phyloP scores from a whole-genome alignment of 1,284 basidiomycete genomes.

The Rhizoctonia solani region DNA sequence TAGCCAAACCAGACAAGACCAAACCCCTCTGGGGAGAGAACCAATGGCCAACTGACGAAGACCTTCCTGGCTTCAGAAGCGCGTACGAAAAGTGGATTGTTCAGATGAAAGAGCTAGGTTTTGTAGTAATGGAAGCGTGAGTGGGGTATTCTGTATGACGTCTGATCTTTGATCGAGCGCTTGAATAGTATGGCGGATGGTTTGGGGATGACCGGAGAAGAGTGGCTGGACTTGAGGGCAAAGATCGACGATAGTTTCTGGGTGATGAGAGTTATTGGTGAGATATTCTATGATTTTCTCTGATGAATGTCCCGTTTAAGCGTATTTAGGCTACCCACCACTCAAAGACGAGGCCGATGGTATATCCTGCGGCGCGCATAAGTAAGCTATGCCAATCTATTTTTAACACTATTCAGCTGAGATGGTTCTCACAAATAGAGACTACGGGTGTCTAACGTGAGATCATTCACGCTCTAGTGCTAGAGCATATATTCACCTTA shows the following conservation, averaged over 20 bases:
- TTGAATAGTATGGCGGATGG: constrained; percentile 72
- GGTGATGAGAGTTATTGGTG: constrained; percentile 82
- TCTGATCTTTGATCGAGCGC: neutral
- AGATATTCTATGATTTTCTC: constrained; percentile 39
- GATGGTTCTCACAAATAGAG: constrained; percentile 51
- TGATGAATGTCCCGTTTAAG: neutral
- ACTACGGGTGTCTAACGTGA: constrained; percentile 86
- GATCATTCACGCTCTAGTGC: constrained; percentile 40
- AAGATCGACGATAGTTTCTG: constrained; percentile 83
- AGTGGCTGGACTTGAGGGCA: constrained; percentile 66
- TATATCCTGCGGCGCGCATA: constrained; percentile 83
- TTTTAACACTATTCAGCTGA: constrained; percentile 5
- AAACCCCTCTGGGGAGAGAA: constrained; percentile 79
- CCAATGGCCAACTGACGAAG: constrained; percentile 65
- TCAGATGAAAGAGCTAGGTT: constrained; percentile 79
- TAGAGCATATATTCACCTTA: constrained; percentile 18
- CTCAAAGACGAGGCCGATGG: constrained; percentile 76
- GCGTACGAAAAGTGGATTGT: constrained; percentile 73
- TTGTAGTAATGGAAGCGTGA: constrained; percentile 80
- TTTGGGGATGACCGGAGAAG: constrained; percentile 67
- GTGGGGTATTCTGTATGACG: constrained; percentile 43
- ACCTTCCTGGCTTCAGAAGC: constrained; percentile 57
- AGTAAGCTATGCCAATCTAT: constrained; percentile 50
- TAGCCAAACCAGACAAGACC: constrained; percentile 66
- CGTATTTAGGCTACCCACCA: constrained; percentile 73